Evolutionary conservation across 2,329 filamentous ascomycete species (phyloP).

Genomic region (Penicillium carneum): DNA sequence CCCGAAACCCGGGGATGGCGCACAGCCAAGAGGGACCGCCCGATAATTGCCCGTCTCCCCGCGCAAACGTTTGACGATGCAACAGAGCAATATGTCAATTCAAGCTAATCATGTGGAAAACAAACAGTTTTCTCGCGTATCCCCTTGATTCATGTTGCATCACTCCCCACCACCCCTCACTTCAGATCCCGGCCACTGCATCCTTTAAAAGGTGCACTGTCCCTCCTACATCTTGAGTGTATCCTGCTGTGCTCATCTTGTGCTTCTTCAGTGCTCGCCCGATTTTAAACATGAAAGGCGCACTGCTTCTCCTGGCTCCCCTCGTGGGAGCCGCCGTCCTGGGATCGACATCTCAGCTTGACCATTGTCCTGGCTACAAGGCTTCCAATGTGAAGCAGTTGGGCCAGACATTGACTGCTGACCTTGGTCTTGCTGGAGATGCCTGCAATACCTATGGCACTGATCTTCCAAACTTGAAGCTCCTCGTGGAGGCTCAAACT

Average conservation of each 20-base stretch:
- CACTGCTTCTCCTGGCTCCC: conserved; percentile 38
- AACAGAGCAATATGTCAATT: not conserved
- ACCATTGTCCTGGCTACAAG: conserved; percentile 50
- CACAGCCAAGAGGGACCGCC: not conserved
- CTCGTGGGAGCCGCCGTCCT: conserved; percentile 42
- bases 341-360: conserved; percentile 21
- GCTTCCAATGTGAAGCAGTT: conserved; percentile 46
- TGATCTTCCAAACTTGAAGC: conserved; percentile 63
- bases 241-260: conserved; percentile 6
- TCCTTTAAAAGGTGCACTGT: conserved; percentile 12
- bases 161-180: not conserved
- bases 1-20: not conserved
- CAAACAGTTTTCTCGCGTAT: not conserved
- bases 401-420: conserved; percentile 67
- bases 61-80: not conserved
- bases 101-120: conserved; percentile 8
- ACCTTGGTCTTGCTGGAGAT: conserved; percentile 71
- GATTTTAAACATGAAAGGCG: conserved; percentile 36
- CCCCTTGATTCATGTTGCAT: not conserved
- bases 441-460: conserved; percentile 68
- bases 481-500: conserved; percentile 68
- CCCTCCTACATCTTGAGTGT: not conserved
- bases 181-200: not conserved
- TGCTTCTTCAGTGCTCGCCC: conserved; percentile 8
- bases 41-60: not conserved